These are phyloP conservation scores for Firmiana major DNA, from an alignment of 345 rosid species.

Conservation along the genomic window DNA sequence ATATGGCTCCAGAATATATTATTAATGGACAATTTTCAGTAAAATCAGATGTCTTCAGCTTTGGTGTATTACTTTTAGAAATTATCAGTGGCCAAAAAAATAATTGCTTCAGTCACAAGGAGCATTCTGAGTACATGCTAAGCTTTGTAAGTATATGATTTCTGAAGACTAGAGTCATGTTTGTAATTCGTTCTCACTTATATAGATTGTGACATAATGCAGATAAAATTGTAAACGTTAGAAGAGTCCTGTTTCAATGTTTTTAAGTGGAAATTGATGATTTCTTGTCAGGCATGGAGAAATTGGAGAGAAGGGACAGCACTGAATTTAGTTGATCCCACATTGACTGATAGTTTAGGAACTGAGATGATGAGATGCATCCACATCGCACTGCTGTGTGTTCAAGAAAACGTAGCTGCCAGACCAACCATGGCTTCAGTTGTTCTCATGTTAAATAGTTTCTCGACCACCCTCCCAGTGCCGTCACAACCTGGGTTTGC, in stretches of 20 bases:
- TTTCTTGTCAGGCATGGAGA: slow-evolving; percentile 47
- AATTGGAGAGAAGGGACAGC: slow-evolving; percentile 41
- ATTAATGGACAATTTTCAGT: too few species aligned
- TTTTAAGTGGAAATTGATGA: neutral
- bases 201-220: slow-evolving; percentile 6
- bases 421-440: slow-evolving; percentile 50
- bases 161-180: neutral
- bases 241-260: neutral
- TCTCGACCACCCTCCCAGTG: slow-evolving; percentile 32
- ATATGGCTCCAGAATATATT: too few species aligned
- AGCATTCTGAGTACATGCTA: slow-evolving; percentile 18
- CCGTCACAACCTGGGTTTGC: slow-evolving; percentile 44
- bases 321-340: slow-evolving; percentile 33
- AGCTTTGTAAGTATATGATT: slow-evolving; percentile 25
- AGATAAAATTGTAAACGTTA: neutral
- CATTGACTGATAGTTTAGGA: slow-evolving; percentile 21
- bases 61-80: too few species aligned
- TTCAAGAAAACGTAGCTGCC: slow-evolving; percentile 40
- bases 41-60: too few species aligned
- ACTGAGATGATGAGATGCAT: slow-evolving; percentile 44
- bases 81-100: too few species aligned
- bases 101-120: neutral
- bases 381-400: slow-evolving; percentile 53
- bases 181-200: too few species aligned
- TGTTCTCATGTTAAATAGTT: slow-evolving; percentile 42